Evolutionary conservation across 805 yeast genomes (phyloP).

Genomic region (Zygosaccharomyces lentus): DNA sequence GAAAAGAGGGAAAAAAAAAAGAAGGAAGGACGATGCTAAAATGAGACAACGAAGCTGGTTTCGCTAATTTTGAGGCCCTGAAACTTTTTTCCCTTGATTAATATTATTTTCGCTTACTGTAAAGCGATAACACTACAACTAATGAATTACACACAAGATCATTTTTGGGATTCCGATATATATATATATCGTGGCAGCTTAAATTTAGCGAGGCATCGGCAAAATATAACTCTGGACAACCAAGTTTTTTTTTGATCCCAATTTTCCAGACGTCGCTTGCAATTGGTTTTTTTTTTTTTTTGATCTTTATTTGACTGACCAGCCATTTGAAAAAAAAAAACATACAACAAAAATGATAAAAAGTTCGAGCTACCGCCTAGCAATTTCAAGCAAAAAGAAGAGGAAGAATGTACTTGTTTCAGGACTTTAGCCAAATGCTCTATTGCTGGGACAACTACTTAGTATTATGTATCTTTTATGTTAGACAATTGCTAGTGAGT

Average conservation of each 20-base stretch:
- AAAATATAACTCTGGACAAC: neutral
- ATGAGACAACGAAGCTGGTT: neutral
- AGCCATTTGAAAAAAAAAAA: conserved; percentile 12
- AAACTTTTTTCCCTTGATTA: too few relatives aligned
- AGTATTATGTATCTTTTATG: neutral
- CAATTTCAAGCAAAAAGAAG: neutral
- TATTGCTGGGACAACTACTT: neutral
- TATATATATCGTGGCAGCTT: neutral
- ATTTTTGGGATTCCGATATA: neutral
- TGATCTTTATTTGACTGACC: conserved; percentile 9
- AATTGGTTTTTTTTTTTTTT: conserved; percentile 1
- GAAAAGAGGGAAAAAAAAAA: neutral
- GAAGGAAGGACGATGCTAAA: neutral
- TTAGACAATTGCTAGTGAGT: conserved; percentile 23
- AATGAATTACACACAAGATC: neutral
- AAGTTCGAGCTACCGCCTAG: neutral
- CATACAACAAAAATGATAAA: neutral
- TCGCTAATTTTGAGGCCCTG: neutral
- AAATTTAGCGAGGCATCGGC: neutral
- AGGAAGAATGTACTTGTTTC: neutral
- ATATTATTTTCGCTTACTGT: neutral
- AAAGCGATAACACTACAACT: neutral
- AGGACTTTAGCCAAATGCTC: neutral
- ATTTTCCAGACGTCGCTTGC: neutral
- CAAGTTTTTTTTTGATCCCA: neutral